Evolutionary conservation across 2,329 filamentous ascomycete genomes (phyloP), one percentile per base, ranked within the genome.

Genomic region (Phyllosticta paracitricarpa): DNA sequence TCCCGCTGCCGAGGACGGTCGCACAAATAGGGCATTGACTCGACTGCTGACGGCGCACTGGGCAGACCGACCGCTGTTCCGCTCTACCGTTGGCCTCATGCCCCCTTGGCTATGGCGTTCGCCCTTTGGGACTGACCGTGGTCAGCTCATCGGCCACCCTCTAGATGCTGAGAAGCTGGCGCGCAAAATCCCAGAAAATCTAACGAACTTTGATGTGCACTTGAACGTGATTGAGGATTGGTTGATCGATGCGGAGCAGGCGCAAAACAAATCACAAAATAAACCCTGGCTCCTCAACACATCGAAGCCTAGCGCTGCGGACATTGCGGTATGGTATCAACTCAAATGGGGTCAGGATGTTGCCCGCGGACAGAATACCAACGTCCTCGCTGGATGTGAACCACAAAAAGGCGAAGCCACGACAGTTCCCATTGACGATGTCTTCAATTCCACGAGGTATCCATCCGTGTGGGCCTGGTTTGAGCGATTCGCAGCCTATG

Each of bases 31-130:
- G 6, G 67, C 68, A 0, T 61, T 77, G 2, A 74, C 71, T 4
- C 65, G 75, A n/a, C 73, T 73, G 0, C 75, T 76, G 40, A 71
- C 74, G 2, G 70, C 66, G n/a, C 76, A 75, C 63, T 77, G 74
- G 75, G 72, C 69, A 2, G 75, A 77, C 62, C 63, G 73, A 28
- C 71, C 75, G 0, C 63, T 77, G 4, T 77, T 77, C 65, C 68
- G 75, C 17, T 68, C 70, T 6, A 75, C 73, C 19, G 75, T 72
- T 4, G 75, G 75, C 3, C 66, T 77, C 0, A 77, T 77, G 56
- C 75, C 75, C 1, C 65, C 70, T 0, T 67, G 66, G 6, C 74
- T 77, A 6, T 77, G 75, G 75, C 63, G 70, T 5, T 71, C 70
- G n/a, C 61, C 63, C 2, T 77, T 77, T 63, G 75, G 75, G 9